Conservation (phyloP, 2,329 filamentous ascomycete species). For the Phaeosphaeria sp. region DNA sequence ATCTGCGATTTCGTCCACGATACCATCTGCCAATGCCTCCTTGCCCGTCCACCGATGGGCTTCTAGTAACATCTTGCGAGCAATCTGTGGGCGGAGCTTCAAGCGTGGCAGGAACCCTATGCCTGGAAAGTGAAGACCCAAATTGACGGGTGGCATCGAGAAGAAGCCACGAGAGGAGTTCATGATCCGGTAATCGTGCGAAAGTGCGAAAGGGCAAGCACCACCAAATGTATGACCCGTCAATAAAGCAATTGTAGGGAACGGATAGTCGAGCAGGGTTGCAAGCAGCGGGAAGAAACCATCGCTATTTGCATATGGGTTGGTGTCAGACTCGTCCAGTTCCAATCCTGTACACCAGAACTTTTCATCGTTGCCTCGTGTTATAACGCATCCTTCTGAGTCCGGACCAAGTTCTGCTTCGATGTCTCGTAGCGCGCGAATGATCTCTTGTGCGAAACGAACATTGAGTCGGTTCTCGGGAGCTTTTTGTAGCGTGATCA, state of each 20-base stretch:
- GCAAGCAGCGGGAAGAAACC: constrained; percentile 63
- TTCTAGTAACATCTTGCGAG: constrained; percentile 63
- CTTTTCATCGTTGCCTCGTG: constrained; percentile 58
- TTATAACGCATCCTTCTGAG: constrained; percentile 61
- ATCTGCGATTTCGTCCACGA: constrained; percentile 60
- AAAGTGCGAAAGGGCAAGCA: constrained; percentile 55
- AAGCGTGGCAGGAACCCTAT: constrained; percentile 61
- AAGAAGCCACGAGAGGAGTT: constrained; percentile 42
- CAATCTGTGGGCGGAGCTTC: constrained; percentile 60
- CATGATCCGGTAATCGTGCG: constrained; percentile 58
- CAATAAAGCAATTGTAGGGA: constrained; percentile 56
- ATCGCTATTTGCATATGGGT: constrained; percentile 63
- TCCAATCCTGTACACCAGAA: constrained; percentile 61
- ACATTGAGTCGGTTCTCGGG: constrained; percentile 62
- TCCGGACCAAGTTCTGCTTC: constrained; percentile 56
- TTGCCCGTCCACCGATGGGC: constrained; percentile 62
- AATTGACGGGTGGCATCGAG: constrained; percentile 59
- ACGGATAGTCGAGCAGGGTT: constrained; percentile 58
- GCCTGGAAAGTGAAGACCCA: constrained; percentile 63
- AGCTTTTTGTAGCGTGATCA: constrained; percentile 62
- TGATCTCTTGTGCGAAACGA: constrained; percentile 60
- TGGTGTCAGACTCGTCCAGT: constrained; percentile 55
- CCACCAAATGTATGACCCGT: constrained; percentile 60
- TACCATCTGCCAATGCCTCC: constrained; percentile 59
- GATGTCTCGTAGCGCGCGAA: constrained; percentile 57